phyloP scores from a whole-genome alignment of 2,329 filamentous ascomycete genomes.

The Monascus ruber region DNA sequence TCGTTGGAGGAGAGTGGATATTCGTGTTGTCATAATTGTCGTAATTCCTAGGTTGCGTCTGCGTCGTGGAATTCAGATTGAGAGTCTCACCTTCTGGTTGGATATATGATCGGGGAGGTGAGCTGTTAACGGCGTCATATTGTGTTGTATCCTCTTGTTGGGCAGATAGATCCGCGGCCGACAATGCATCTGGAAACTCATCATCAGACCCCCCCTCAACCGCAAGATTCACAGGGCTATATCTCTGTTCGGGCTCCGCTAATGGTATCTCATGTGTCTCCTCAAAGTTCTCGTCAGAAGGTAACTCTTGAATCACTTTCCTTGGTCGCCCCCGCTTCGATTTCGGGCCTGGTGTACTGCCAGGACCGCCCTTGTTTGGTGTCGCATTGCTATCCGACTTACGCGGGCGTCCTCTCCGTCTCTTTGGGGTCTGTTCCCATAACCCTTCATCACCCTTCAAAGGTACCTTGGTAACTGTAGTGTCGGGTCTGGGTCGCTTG shows the following conservation, averaged over 20 bases:
- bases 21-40: conserved; percentile 13
- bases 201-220: conserved; percentile 16
- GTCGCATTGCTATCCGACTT: conserved; percentile 31
- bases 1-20: conserved; percentile 23
- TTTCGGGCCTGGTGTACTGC: conserved; percentile 23
- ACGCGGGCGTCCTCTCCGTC: conserved; percentile 30
- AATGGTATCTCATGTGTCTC: conserved; percentile 9
- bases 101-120: conserved; percentile 8
- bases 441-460: conserved; percentile 26
- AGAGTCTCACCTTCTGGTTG: conserved; percentile 19
- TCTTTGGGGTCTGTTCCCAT: conserved; percentile 27
- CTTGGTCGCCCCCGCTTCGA: conserved; percentile 27
- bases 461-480: conserved; percentile 31
- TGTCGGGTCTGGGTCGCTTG: conserved; percentile 20
- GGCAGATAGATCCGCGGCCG: conserved; percentile 12
- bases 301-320: conserved; percentile 10
- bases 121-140: conserved; percentile 6
- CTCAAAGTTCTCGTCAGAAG: background rate
- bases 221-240: conserved; percentile 18
- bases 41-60: conserved; percentile 13
- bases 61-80: conserved; percentile 11
- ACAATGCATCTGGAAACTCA: conserved; percentile 11
- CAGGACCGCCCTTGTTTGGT: conserved; percentile 20
- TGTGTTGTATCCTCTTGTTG: conserved; percentile 6
- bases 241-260: conserved; percentile 5